Conservation (phyloP, 768 basidiomycete species). For the Russula emetica region DNA sequence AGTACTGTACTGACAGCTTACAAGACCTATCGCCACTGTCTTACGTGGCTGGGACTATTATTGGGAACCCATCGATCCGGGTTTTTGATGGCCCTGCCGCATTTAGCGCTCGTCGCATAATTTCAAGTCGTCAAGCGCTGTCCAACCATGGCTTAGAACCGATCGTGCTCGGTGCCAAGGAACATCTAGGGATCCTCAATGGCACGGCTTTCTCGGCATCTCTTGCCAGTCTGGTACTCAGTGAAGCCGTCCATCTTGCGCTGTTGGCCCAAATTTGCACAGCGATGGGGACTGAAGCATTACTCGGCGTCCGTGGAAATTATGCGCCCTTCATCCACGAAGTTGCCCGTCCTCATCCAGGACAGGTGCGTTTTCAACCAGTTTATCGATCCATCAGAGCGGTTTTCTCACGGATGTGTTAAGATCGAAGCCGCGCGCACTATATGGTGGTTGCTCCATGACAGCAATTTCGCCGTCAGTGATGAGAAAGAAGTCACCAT, state of each 20-base stretch:
- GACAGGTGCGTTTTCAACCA: slow-evolving; percentile 47
- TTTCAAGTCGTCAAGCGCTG: slow-evolving; percentile 56
- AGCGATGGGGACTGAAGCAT: slow-evolving; percentile 80
- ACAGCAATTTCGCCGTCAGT: slow-evolving; percentile 57
- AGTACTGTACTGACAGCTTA: slow-evolving; percentile 4
- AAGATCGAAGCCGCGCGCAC: slow-evolving; percentile 67
- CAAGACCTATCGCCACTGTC: slow-evolving; percentile 28
- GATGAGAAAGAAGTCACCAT: slow-evolving; percentile 72
- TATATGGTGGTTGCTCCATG: slow-evolving; percentile 65
- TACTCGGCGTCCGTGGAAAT: slow-evolving; percentile 65
- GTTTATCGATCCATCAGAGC: background rate
- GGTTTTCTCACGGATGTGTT: background rate
- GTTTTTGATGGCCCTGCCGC: slow-evolving; percentile 55
- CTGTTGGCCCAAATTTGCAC: slow-evolving; percentile 69
- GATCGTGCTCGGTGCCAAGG: slow-evolving; percentile 65
- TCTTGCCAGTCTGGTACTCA: slow-evolving; percentile 67
- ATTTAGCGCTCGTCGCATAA: slow-evolving; percentile 48
- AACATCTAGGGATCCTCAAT: slow-evolving; percentile 77
- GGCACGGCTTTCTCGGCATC: slow-evolving; percentile 84
- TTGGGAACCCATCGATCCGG: slow-evolving; percentile 74
- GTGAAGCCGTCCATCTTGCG: slow-evolving; percentile 64
- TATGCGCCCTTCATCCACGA: slow-evolving; percentile 78
- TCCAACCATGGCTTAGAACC: slow-evolving; percentile 57
- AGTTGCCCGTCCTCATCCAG: slow-evolving; percentile 74
- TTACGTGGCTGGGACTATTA: slow-evolving; percentile 59